phyloP scores from a whole-genome alignment of 2,329 filamentous ascomycete genomes.

The Penicillium sp. region DNA sequence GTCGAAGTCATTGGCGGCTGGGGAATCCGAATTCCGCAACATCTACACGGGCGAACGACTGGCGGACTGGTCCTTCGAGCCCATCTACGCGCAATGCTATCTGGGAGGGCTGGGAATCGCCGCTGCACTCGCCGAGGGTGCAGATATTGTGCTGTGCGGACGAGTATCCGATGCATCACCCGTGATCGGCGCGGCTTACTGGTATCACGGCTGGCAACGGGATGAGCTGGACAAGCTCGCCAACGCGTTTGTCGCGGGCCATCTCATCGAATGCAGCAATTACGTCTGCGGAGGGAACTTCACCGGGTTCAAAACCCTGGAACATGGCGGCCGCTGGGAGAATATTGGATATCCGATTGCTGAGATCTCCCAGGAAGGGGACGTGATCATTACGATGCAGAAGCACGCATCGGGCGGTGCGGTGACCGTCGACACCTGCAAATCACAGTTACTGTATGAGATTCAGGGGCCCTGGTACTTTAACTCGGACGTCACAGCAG shows the following conservation, averaged over 20 bases:
- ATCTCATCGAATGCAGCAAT: constrained; percentile 42
- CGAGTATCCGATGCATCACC: constrained; percentile 47
- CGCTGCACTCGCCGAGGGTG: constrained; percentile 40
- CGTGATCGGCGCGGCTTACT: constrained; percentile 44
- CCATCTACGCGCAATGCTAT: constrained; percentile 32
- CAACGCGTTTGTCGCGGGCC: constrained; percentile 40
- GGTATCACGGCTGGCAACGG: constrained; percentile 45
- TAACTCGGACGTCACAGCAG: constrained; percentile 57
- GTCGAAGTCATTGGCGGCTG: constrained; percentile 29
- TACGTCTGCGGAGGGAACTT: constrained; percentile 48
- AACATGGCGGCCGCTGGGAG: constrained; percentile 36
- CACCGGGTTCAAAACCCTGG: constrained; percentile 42
- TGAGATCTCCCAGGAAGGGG: constrained; percentile 43
- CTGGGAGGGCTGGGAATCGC: constrained; percentile 44
- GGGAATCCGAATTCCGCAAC: constrained; percentile 38
- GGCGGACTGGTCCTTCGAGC: constrained; percentile 39
- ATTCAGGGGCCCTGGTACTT: constrained; percentile 57
- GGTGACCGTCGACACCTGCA: constrained; percentile 51
- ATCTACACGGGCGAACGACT: constrained; percentile 37
- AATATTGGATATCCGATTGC: constrained; percentile 50
- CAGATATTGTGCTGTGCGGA: constrained; percentile 47
- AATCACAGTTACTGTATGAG: constrained; percentile 55
- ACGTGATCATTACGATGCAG: constrained; percentile 47
- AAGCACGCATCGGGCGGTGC: constrained; percentile 37
- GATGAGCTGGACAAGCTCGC: constrained; percentile 40